Evolutionary conservation across 2,329 filamentous ascomycete genomes (phyloP), one percentile per base, ranked within the genome.

Genomic region (Colletotrichum costaricense): DNA sequence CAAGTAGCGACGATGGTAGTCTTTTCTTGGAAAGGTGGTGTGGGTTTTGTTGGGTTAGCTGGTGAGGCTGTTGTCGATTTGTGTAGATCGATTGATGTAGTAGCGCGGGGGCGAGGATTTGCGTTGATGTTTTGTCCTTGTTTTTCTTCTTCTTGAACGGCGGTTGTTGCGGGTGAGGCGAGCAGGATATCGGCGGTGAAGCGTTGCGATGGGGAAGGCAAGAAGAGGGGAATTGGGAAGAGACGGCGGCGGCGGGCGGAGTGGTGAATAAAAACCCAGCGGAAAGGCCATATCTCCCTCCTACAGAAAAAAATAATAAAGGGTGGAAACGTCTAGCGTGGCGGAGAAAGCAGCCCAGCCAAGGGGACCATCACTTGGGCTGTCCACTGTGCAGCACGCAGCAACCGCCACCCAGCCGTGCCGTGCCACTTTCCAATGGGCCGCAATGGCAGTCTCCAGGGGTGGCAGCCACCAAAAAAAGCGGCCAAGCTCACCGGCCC

Each of bases 301-400:
- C 42, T n/a, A 35, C 33, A 49, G 19, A 7, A 49, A 49, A 52
- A 12, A 56, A 58, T n/a, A 49, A 52, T n/a, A 56, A 58, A 55
- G 49, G 28, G 59, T 73, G 66, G 70, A 73, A 73, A 64, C 22
- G 26, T 60, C 70, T 69, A 60, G 70, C 46, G 66, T 65, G 66
- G 70, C 70, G 70, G 70, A 69, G 66, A 69, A 42, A 42, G 38
- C 38, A 19, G 55, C 26, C 11, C 59, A 63, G 30, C 28, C 19
- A 62, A 33, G 54, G 69, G 38, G 57, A 38, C 24, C 30, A 35
- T 11, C 33, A 35, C 33, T 35, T 35, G 33, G 33, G 4, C 33
- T 35, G 33, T 35, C 33, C 33, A 55, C 30, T 16, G 28, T 55
- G 42, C n/a, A 16, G 42, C 57, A 63, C 28, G 52, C 46, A 33